Base-by-base conservation (phyloP, 192 early-diverging fungal genomes). In the Rhizophagus prolifer region DNA sequence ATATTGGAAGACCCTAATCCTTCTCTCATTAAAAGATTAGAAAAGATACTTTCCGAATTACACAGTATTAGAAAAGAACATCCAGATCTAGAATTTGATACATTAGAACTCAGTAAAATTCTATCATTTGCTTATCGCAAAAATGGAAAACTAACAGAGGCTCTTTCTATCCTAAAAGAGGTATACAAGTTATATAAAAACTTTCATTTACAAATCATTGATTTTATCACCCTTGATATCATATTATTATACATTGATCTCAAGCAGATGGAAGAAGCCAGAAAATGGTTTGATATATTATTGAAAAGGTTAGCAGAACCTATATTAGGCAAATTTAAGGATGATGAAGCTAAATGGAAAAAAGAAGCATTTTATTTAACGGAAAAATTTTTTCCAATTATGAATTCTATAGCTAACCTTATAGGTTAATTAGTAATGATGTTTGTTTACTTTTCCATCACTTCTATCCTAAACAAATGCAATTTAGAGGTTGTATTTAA, bases 151-250 rank as follows among this genome's bases (percentile, higher is more conserved):
- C 5, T 36, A 30, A 23, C 2, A 31, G 4, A 25, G 8, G 21
- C 65, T 8, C 19, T 67, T 38, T 67, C 65, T 41, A 12, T 21
- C 16, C 14, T 31, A 2, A 2, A 67, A 36, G 36, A 67, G 30
- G 10, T 67, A n/a, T 67, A 67, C 16, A 9, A 67, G 2, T 23
- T 67, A 34, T 38, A 12, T 9, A 41, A 67, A 67, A 36, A 3
- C 0, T 0, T 3, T 67, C 14, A 4, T 12, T 0, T n/a, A 0
- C 2, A 4, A 44, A 1, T 4, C 31, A 1, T 16, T 6, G 0
- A 34, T n/a, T 5, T 0, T 36, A 34, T 19, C 31, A 30, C 10
- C 2, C 10, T 38, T 31, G 12, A 31, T 14, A 36, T 67, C 16
- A 1, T 34, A 21, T n/a, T 41, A 0, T 16, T 25, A 16, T 9